Conservation (phyloP, 176 grass and related monocot species). For the Urochloa ruziziensis region DNA sequence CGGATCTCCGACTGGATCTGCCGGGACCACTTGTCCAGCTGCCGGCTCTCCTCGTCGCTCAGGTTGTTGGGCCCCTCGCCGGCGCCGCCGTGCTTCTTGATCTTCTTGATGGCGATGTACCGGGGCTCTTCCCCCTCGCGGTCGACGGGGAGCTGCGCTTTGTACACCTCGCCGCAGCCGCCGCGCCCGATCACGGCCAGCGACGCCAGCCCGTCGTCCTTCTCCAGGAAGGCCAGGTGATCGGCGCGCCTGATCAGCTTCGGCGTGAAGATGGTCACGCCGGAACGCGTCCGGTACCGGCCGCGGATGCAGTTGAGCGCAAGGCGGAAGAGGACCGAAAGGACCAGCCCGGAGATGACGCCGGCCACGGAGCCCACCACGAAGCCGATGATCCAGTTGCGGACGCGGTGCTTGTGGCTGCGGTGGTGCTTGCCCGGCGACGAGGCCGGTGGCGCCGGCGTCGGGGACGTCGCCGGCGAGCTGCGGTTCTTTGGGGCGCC, state of each 20-base stretch:
- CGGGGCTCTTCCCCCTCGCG: conserved; percentile 3
- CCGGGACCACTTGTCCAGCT: conserved; percentile 61
- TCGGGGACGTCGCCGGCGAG: neutral
- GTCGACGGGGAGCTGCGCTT: conserved; percentile 41
- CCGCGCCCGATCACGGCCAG: conserved; percentile 72
- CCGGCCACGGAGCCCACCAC: conserved; percentile 46
- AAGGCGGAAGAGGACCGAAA: conserved; percentile 54
- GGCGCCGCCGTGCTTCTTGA: conserved; percentile 32
- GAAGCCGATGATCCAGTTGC: conserved; percentile 71
- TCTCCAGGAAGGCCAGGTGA: conserved; percentile 75
- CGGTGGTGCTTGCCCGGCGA: neutral
- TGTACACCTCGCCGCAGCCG: conserved; percentile 87
- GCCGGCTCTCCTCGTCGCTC: conserved; percentile 59
- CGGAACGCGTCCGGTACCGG: conserved; percentile 30
- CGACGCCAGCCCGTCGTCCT: conserved; percentile 50
- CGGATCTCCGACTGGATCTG: conserved; percentile 93
- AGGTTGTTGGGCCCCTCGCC: conserved; percentile 43
- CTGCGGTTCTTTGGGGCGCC: neutral
- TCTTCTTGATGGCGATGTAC: conserved; percentile 79
- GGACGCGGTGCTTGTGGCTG: conserved; percentile 30
- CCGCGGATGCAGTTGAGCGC: conserved; percentile 63
- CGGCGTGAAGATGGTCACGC: conserved; percentile 67
- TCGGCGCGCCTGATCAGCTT: conserved; percentile 54
- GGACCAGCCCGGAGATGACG: conserved; percentile 38
- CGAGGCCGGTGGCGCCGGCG: neutral